Base-by-base conservation (phyloP, 352 stramenopile genomes). In the Elongisporangium prolatum region DNA sequence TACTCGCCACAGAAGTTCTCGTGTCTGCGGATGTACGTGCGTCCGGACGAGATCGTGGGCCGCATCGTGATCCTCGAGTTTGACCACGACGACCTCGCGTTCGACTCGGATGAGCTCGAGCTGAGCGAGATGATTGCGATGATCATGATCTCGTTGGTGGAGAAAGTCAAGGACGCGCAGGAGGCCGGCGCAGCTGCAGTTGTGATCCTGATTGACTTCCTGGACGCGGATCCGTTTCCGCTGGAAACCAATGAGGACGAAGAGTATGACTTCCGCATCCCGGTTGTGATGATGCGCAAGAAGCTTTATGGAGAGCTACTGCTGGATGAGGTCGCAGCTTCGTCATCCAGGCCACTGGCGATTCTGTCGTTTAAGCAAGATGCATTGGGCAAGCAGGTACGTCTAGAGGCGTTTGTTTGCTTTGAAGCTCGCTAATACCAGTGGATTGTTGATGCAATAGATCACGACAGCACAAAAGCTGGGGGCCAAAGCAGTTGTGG, bases 41-140 rank as follows among this genome's bases (percentile, higher is more conserved):
- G 82, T 1, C 80, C 80, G 0, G 77, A 89, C 51, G 76, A 90
- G 57, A 61, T 89, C 20, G 74, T 87, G 5, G 72, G 72, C 17
- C 76, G 75, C 24, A 67, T 92, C 38, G 80, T 84, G n/a, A 75
- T 92, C 38, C 66, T 92, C 13, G 78, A 86, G 52, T 88, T 89
- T 60, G 75, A 77, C 22, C 74, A 86, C 55, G 65, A 77, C 10
- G 80, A 92, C 48, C 69, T 90, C 16, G 63, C 61, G 1, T 74
- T 85, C 54, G 76, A 84, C 16, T 55, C 67, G 3, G 72, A 86
- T 5, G 69, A 80, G 5, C 56, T 90, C 4, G 78, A 90, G 34
- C 54, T 86, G 25, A 68, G 61, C 50, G 76, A 84, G 18, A 81
- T 88, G 50, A 85, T 91, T 53, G 60, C 54, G 10, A 70, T 79